phyloP scores from a whole-genome alignment of 164 flowering plant genomes.

The Magnolia sinica region DNA sequence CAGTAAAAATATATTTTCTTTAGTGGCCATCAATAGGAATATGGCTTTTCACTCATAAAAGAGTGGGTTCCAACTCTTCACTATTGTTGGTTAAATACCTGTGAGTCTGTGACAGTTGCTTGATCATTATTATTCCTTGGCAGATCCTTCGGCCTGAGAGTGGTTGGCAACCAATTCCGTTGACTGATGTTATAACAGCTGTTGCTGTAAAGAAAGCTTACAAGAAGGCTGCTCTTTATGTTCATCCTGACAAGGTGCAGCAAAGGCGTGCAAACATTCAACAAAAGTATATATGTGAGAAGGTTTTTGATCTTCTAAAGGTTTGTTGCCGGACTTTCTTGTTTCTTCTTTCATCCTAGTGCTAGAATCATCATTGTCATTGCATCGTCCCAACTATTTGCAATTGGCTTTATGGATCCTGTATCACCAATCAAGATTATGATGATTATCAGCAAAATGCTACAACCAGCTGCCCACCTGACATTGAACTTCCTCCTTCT shows the following conservation, averaged over 20 bases:
- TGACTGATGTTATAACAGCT: slow-evolving; percentile 73
- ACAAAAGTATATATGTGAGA: slow-evolving; percentile 88
- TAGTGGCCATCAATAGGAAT: background rate
- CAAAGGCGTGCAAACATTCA: slow-evolving; percentile 87
- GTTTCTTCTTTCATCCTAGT: background rate
- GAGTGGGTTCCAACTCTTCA: background rate
- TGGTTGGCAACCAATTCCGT: slow-evolving; percentile 88
- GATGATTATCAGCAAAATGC: too few relatives aligned
- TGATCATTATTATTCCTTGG: background rate
- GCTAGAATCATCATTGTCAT: background rate
- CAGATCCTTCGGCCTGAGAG: slow-evolving; percentile 92
- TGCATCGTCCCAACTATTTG: background rate
- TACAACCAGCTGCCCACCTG: too few relatives aligned
- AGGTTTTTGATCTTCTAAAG: slow-evolving; percentile 96
- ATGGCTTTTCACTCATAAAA: background rate
- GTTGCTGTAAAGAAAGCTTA: slow-evolving; percentile 84
- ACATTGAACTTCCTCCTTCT: too few relatives aligned
- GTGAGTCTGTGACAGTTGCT: background rate
- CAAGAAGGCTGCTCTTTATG: slow-evolving; percentile 82
- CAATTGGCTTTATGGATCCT: background rate
- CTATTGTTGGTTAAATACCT: background rate
- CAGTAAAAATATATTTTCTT: background rate
- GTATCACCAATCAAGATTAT: background rate
- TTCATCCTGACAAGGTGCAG: slow-evolving; percentile 93
- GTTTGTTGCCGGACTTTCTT: slow-evolving; percentile 27